Evolutionary conservation across 805 yeast species (phyloP).

Genomic region (Pichia paraexigua): DNA sequence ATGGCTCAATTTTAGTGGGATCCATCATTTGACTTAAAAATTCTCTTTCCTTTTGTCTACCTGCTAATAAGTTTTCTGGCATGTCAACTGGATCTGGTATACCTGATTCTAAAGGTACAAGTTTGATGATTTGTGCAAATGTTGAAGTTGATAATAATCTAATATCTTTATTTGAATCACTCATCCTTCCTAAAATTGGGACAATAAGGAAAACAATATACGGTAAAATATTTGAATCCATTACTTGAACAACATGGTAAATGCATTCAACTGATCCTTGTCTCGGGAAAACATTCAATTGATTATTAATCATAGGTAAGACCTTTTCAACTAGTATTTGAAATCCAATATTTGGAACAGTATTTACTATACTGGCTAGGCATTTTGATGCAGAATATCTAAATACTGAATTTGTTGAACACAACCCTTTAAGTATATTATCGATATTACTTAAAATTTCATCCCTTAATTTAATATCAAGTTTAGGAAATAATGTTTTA

Average conservation of each 20-base stretch:
- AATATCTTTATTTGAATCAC: constrained; percentile 86
- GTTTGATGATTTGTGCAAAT: constrained; percentile 89
- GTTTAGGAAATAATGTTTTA: constrained; percentile 60
- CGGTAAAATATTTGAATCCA: constrained; percentile 88
- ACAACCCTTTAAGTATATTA: constrained; percentile 43
- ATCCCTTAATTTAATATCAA: constrained; percentile 41
- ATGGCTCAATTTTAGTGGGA: constrained; percentile 80
- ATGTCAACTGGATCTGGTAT: constrained; percentile 91
- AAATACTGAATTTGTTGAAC: constrained; percentile 70
- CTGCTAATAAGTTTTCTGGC: constrained; percentile 74
- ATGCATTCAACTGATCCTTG: constrained; percentile 93
- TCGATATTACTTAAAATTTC: constrained; percentile 49
- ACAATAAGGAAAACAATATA: constrained; percentile 93
- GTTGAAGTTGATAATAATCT: constrained; percentile 89
- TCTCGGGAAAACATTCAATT: constrained; percentile 59
- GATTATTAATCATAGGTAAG: constrained; percentile 73
- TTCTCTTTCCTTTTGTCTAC: constrained; percentile 89
- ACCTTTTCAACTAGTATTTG: constrained; percentile 70
- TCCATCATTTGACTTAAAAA: constrained; percentile 98
- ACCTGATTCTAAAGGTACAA: constrained; percentile 96
- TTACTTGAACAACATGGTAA: constrained; percentile 72
- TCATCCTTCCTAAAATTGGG: constrained; percentile 96
- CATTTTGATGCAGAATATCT: constrained; percentile 89
- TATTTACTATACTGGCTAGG: constrained; percentile 68
- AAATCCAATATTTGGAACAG: constrained; percentile 62